Evolutionary conservation across 2,329 filamentous ascomycete species (phyloP).

Genomic region (Monosporascus sp.): DNA sequence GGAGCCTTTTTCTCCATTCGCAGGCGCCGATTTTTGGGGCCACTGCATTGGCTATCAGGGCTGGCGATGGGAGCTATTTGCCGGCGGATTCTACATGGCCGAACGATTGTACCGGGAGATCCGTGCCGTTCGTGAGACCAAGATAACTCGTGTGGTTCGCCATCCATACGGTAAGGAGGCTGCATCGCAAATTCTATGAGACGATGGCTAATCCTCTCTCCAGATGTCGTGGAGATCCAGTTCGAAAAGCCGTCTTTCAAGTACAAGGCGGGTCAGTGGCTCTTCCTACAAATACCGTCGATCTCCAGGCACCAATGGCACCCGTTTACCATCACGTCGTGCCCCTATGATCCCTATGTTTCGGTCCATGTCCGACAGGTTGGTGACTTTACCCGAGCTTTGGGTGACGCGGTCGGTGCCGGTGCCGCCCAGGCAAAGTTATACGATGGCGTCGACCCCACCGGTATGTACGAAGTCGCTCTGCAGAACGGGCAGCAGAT

Average conservation of each 20-base stretch:
- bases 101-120: slow-evolving; percentile 92
- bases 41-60: slow-evolving; percentile 95
- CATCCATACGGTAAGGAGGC: slow-evolving; percentile 77
- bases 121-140: slow-evolving; percentile 73
- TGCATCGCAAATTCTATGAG: neutral
- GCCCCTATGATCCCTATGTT: slow-evolving; percentile 90
- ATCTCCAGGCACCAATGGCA: slow-evolving; percentile 94
- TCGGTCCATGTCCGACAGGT: slow-evolving; percentile 95
- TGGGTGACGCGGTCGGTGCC: slow-evolving; percentile 94
- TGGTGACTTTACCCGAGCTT: slow-evolving; percentile 87
- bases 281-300: slow-evolving; percentile 89
- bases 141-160: slow-evolving; percentile 89
- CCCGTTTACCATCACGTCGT: slow-evolving; percentile 98
- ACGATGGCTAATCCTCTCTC: slow-evolving; percentile 23
- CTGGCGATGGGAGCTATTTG: slow-evolving; percentile 93
- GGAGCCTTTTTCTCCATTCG: slow-evolving; percentile 75
- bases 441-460: slow-evolving; percentile 84
- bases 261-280: slow-evolving; percentile 98
- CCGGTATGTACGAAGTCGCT: slow-evolving; percentile 97
- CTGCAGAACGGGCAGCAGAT: slow-evolving; percentile 90
- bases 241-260: slow-evolving; percentile 94
- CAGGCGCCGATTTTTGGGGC: slow-evolving; percentile 74
- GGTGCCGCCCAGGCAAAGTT: slow-evolving; percentile 82
- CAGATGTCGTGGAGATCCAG: slow-evolving; percentile 93
- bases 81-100: slow-evolving; percentile 76